Base-by-base conservation (phyloP, 352 stramenopile species). In the Globisporangium nodosum region DNA sequence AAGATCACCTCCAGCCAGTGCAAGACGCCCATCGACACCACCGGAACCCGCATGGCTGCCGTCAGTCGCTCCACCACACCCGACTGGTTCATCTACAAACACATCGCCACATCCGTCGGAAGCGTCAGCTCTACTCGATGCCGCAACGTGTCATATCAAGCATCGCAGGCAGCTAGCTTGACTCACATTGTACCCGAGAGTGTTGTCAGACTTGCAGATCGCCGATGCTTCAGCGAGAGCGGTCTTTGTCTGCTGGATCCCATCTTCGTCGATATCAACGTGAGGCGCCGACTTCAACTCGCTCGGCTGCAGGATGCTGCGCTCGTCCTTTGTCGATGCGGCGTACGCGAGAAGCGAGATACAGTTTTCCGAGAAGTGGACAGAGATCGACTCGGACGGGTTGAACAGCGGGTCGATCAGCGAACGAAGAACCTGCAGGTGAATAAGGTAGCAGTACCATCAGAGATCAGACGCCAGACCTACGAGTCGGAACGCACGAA, bases 131-230 rank as follows among this genome's bases (percentile, higher is more conserved):
- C 33, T 12, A 62, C 20, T 46, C 15, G 16, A 49, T 24, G 11
- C 18, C 30, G 16, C 15, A 21, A 60, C 8, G 5, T n/a, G 21
- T 51, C 24, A 3, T 37, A 30, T 31, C 21, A 20, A 54, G 11
- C 43, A 18, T 4, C 37, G 5, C 12, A 11, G 27, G n/a, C 20
- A 54, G 0, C 31, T 3, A 64, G 5, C 4, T n/a, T 55, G 20
- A 48, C 30, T 43, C 0, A 94, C 84, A 71, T 92, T 95, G 65
- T 93, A 95, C 21, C 83, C 83, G 45, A 95, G 73, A 4, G 85
- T 95, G 60, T 90, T 80, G 54, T 95, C 85, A 6, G 84, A 91
- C 54, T 88, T 84, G 69, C 85, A 95, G 37, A 92, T 81, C 12
- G 71, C 63, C 30, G 85, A 95, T 16, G 83, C 83, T 39, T 91